Evolutionary conservation across 345 rosid genomes (phyloP), one percentile per base, ranked within the genome.

Genomic region (Boechera stricta): DNA sequence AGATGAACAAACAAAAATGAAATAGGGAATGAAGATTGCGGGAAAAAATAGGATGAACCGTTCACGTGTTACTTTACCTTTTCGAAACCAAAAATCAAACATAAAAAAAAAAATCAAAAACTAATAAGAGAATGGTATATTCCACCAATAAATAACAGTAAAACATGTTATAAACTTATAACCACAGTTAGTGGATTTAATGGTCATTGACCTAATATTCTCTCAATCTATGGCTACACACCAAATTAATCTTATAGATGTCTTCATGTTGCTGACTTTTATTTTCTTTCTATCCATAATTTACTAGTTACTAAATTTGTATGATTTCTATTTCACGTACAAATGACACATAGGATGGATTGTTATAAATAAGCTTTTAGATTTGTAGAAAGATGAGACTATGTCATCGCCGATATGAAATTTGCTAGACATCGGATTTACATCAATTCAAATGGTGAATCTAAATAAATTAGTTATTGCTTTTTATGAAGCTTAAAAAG

Each of bases 151-250:
- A 9, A 59, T 60, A 38, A 45, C 8, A 15, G 51, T 45, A 45
- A 15, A 45, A 15, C 51, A 21, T 11, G 32, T 5, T 7, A 39
- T 39, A 39, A 39, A 39, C 39, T 36, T 36, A 39, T 11, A 39
- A 62, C 52, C 52, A 26, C 67, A 63, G 26, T 21, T 63, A 38
- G 36, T 63, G 33, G 35, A 26, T 41, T 28, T 41, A 12, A 63
- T 63, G 33, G 52, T 63, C 21, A 13, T 24, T 26, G 67, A 26
- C 52, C 67, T 42, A 63, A 63, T 24, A 63, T 42, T 63, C 36
- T 63, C 36, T 15, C 67, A 4, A 24, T 42, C 42, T 63, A 7
- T 42, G 18, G 7, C 51, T 26, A 42, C 38, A 28, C 16, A 44
- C 68, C 53, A 44, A 42, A 42, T 64, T 28, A 13, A 61, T 61